Conservation (phyloP, 78 protist species). For the Dictyostelium intermedium region DNA sequence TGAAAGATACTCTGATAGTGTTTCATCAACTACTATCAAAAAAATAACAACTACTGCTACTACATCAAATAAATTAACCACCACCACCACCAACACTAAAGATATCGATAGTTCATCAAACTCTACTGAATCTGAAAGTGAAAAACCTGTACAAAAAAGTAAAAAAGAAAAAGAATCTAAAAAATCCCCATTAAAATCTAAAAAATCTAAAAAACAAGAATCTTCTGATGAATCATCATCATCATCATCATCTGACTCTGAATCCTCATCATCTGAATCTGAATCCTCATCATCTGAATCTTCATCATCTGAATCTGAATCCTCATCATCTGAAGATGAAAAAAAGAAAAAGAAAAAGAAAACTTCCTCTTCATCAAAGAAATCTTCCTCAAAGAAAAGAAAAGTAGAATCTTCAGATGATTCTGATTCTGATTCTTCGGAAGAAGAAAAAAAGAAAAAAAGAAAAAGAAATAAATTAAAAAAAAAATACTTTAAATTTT, state of each 20-base stretch:
- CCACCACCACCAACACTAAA: neutral
- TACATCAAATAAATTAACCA: too few relatives aligned
- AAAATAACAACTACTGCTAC: neutral
- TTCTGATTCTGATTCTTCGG: neutral
- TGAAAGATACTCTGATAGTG: slow-evolving; percentile 51
- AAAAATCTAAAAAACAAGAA: neutral
- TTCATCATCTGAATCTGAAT: slow-evolving; percentile 23
- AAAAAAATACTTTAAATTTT: neutral
- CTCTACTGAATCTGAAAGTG: slow-evolving; percentile 46
- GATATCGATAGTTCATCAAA: neutral
- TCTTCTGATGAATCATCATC: neutral
- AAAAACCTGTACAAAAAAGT: slow-evolving; percentile 5
- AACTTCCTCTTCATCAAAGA: neutral
- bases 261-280: neutral
- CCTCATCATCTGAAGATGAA: neutral
- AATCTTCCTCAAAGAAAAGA: slow-evolving; percentile 2
- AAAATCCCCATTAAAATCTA: neutral
- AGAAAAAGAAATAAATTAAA: slow-evolving; percentile 8
- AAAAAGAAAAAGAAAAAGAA: slow-evolving; percentile 18
- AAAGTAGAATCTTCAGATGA: slow-evolving; percentile 2
- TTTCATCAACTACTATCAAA: neutral
- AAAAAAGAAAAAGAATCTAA: neutral
- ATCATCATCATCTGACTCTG: neutral
- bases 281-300: neutral
- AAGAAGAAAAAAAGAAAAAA: slow-evolving; percentile 12